Conservation (phyloP, 257 asterid genomes). For the Ligustrum vulgare region DNA sequence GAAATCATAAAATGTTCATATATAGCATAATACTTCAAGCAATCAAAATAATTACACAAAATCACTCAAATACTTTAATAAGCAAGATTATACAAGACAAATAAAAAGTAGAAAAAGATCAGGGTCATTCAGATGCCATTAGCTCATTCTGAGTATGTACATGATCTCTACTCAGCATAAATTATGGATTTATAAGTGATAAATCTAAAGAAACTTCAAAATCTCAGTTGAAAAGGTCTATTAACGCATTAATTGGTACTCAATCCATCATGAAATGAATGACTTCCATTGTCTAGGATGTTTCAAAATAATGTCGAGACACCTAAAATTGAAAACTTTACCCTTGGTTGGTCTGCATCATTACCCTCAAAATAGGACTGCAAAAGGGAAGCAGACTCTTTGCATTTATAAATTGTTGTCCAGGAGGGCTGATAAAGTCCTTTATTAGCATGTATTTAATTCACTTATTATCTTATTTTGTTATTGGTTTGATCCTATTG, state of each 20-base stretch:
- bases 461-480: no score
- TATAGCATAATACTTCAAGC: not conserved
- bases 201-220: not conserved
- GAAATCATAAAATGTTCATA: not conserved
- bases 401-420: no score
- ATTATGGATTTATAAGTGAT: no score
- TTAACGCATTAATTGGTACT: not conserved
- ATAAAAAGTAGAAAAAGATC: not conserved
- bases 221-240: not conserved
- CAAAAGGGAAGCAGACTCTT: no score
- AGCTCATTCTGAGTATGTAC: not conserved
- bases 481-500: no score
- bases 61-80: not conserved
- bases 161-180: not conserved
- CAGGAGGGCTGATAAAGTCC: no score
- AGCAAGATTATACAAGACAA: not conserved
- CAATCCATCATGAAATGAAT: not conserved
- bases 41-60: no score
- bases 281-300: not conserved
- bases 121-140: not conserved
- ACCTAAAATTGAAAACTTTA: not conserved
- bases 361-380: no score
- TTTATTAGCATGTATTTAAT: no score
- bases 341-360: no score
- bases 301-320: not conserved